These are phyloP conservation scores for Arabidopsis thaliana DNA, from an alignment of 345 rosid species.

Conservation along the genomic window DNA sequence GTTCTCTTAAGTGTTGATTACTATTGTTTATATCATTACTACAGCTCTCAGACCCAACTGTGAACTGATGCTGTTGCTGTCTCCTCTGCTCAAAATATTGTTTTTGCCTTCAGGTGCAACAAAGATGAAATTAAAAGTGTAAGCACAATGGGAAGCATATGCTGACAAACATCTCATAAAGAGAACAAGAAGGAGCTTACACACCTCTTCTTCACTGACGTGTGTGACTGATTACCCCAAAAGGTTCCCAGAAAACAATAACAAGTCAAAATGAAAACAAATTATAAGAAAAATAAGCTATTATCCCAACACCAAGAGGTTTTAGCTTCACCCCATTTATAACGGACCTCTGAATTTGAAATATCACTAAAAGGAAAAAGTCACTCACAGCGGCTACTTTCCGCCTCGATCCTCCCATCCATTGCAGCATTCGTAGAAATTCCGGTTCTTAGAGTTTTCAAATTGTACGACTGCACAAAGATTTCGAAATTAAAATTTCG, in stretches of 20 bases:
- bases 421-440: conserved; percentile 64
- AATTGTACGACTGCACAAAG: conserved; percentile 4
- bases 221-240: conserved; percentile 39
- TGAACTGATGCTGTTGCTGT: conserved; percentile 55
- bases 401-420: conserved; percentile 96
- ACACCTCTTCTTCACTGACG: conserved; percentile 46
- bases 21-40: conserved; percentile 40
- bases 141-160: conserved; percentile 23
- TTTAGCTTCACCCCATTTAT: not conserved
- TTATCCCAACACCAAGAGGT: conserved; percentile 8
- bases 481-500: conserved; percentile 10
- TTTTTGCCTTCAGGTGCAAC: conserved; percentile 63
- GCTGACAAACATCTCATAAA: not conserved
- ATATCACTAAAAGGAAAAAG: conserved; percentile 14
- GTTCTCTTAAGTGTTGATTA: conserved; percentile 48
- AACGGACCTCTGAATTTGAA: conserved; percentile 1
- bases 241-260: conserved; percentile 10
- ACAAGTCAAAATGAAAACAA: conserved; percentile 11
- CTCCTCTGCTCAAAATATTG: conserved; percentile 91
- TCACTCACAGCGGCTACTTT: conserved; percentile 72
- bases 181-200: not conserved
- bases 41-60: conserved; percentile 47
- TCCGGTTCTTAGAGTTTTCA: not conserved
- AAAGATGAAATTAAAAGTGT: conserved; percentile 4
- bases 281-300: not conserved